Evolutionary conservation across 441 rosid genomes (phyloP).

Genomic region (Gossypium schwendimanii): DNA sequence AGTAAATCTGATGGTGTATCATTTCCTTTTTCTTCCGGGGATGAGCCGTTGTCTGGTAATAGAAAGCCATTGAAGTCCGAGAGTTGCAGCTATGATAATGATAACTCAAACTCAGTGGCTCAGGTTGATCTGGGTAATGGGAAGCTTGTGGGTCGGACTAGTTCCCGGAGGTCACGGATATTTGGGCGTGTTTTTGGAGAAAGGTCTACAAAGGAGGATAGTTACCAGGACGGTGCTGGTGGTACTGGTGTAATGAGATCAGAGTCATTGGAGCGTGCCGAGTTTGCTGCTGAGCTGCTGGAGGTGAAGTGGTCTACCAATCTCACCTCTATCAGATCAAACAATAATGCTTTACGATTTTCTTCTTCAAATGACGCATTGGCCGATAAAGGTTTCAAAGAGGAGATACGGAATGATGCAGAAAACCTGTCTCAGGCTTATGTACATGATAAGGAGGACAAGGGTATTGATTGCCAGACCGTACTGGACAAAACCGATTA

Average conservation of each 20-base stretch:
- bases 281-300: constrained; percentile 81
- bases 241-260: constrained; percentile 28
- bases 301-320: constrained; percentile 87
- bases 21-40: constrained; percentile 50
- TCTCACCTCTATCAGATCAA: constrained; percentile 35
- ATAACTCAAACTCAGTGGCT: constrained; percentile 19
- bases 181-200: constrained; percentile 68
- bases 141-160: constrained; percentile 43
- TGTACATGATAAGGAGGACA: constrained; percentile 15
- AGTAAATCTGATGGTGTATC: constrained; percentile 40
- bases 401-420: constrained; percentile 19
- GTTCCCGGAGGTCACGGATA: constrained; percentile 45
- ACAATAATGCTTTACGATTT: constrained; percentile 25
- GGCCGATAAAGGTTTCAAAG: constrained; percentile 14
- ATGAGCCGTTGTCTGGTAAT: constrained; percentile 25
- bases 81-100: constrained; percentile 42
- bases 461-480: constrained; percentile 8
- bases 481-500: constrained; percentile 22
- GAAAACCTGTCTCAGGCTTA: constrained; percentile 13
- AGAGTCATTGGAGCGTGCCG: constrained; percentile 69
- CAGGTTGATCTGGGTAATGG: constrained; percentile 27
- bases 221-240: constrained; percentile 26
- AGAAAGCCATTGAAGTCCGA: constrained; percentile 44
- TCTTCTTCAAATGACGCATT: constrained; percentile 16
- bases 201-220: constrained; percentile 39